Evolutionary conservation across 164 flowering plant species (phyloP), one percentile per base, ranked within the genome.

Genomic region (Taxillus chinensis): DNA sequence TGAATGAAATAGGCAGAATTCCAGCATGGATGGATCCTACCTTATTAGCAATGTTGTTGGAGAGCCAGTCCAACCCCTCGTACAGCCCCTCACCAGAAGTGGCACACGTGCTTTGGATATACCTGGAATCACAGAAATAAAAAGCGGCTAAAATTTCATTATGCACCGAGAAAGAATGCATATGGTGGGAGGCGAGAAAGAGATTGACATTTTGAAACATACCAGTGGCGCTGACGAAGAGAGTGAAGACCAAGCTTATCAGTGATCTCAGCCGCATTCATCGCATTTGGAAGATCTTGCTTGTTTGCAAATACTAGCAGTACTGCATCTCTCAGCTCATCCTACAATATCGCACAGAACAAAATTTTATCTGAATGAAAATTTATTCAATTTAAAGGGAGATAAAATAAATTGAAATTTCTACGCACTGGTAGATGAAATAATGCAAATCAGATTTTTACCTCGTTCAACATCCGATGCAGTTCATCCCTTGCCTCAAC

Each of bases 241-340:
- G 87, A 80, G 62, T 83, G 87, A 59, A 83, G 87, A 41, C 83
- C 84, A 68, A 83, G 87, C 69, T 83, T 83, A 60, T 80, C 87
- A 60, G 87, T 82, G 55, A 81, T 81, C 67, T 81, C 85, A 50
- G 85, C 82, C 62, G 80, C 85, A 73, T 77, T 81, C 84, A 83
- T 83, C 3, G 87, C 85, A 75, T 83, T 83, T 57, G 87, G 87
- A 66, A 83, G 83, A 74, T 83, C 85, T 66, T 83, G 85, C 62
- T 83, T 83, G 78, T 83, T 81, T 7, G 87, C 87, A 71, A 83
- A 83, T 4, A 81, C 87, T 9, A 83, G 80, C 41, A 83, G 71
- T 51, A 81, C 85, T 39, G 83, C 87, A 64, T 81, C 85, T 73
- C 84, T 78, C 70, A 80, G 58, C 55, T 83, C 84, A 68, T 82